These are phyloP conservation scores for Chaetomium sp. DNA, from an alignment of 2,329 filamentous ascomycete genomes.

Conservation along the genomic window DNA sequence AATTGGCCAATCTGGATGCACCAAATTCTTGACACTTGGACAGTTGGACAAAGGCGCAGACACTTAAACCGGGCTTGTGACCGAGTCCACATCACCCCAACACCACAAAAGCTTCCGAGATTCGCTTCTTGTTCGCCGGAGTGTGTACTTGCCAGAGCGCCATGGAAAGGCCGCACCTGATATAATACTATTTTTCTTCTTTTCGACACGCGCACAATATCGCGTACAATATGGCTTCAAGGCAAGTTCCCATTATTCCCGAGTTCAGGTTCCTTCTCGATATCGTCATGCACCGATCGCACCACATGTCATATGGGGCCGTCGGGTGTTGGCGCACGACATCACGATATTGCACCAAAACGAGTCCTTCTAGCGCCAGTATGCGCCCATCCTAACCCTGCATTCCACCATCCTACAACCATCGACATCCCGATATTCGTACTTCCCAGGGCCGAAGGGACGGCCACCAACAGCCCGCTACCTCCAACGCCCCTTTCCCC, in stretches of 20 bases:
- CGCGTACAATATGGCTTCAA: slow-evolving; percentile 32
- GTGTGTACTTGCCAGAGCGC: not conserved
- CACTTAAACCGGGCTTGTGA: slow-evolving; percentile 1
- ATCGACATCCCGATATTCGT: not conserved
- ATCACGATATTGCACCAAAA: not conserved
- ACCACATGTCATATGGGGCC: not conserved
- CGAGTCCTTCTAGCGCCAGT: not conserved
- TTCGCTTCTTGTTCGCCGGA: not conserved
- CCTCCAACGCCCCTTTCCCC: not conserved
- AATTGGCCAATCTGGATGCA: slow-evolving; percentile 30
- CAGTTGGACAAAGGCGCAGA: slow-evolving; percentile 24
- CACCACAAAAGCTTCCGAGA: not conserved
- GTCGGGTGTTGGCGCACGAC: not conserved
- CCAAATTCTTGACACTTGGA: slow-evolving; percentile 29
- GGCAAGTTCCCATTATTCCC: slow-evolving; percentile 26
- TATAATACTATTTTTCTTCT: not conserved
- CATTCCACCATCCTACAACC: not conserved
- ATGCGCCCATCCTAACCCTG: not conserved
- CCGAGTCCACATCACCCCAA: slow-evolving; percentile 3
- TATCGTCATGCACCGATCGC: slow-evolving; percentile 2
- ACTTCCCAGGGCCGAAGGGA: not conserved
- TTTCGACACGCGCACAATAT: slow-evolving; percentile 23
- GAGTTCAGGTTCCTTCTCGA: not conserved
- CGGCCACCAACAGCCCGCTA: not conserved
- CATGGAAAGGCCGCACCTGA: slow-evolving; percentile 17